phyloP scores from a whole-genome alignment of 2,329 filamentous ascomycete species.

The Phialophora expanda region DNA sequence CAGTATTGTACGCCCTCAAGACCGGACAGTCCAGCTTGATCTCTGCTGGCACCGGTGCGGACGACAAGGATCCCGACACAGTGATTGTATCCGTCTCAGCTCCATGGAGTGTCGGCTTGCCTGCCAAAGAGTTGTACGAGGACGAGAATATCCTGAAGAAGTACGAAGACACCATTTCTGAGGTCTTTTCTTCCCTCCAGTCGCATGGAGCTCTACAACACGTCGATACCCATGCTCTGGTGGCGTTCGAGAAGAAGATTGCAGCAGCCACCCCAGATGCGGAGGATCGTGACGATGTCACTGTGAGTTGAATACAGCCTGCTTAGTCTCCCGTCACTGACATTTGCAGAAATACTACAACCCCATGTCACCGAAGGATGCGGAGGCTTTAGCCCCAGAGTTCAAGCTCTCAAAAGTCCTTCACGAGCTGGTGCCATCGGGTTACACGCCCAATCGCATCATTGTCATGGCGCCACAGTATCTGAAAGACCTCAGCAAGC shows the following conservation, averaged over 20 bases:
- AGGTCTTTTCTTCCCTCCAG: constrained; percentile 49
- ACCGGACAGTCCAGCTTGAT: constrained; percentile 47
- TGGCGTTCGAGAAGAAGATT: constrained; percentile 66
- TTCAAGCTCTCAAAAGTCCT: constrained; percentile 62
- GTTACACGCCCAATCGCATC: constrained; percentile 58
- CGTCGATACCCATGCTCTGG: constrained; percentile 49
- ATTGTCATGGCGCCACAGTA: constrained; percentile 67
- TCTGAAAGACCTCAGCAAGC: constrained; percentile 61
- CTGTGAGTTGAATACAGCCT: constrained; percentile 39
- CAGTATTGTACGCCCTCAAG: constrained; percentile 47
- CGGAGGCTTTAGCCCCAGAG: constrained; percentile 61
- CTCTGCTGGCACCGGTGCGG: constrained; percentile 47
- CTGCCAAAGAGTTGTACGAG: constrained; percentile 66
- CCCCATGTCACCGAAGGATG: constrained; percentile 63
- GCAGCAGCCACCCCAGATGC: constrained; percentile 64
- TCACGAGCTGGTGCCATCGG: constrained; percentile 56
- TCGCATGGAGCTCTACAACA: constrained; percentile 40
- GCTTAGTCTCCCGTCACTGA: constrained; percentile 5
- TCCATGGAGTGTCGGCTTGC: constrained; percentile 60
- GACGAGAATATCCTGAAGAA: constrained; percentile 59
- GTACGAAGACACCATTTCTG: constrained; percentile 56
- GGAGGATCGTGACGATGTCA: constrained; percentile 66
- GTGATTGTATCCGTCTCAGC: constrained; percentile 56
- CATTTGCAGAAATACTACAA: constrained; percentile 63
- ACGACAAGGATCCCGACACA: constrained; percentile 62